Base-by-base conservation (phyloP, 305 asterid species). In the Fraxinus dipetala region DNA sequence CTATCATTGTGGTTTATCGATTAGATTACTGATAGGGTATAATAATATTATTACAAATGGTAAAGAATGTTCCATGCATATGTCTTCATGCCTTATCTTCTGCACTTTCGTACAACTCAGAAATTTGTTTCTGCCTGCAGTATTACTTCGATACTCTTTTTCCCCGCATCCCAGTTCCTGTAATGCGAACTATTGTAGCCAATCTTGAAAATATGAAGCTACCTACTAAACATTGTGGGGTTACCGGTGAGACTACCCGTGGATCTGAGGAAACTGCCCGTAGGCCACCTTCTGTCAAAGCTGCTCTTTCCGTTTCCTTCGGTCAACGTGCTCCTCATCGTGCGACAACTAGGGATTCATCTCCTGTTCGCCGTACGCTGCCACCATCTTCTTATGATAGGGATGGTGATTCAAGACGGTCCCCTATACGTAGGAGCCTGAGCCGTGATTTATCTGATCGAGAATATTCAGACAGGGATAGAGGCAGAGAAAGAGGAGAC, bases 271-370 rank as follows among this genome's bases (percentile, higher is more conserved):
- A 96, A 90, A 91, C 98, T 77, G 95, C 98, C 38, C 89, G 99
- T 69, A 90, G 99, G 79, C 99, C 99, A 34, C 99, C 99, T 81
- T 94, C 99, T 4, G 99, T 96, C 70, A 96, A 96, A 88, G 99
- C 99, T 61, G 83, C 99, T 75, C 98, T 96, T 32, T 96, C 99
- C 5, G 99, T 94, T 81, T 96, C 99, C 31, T 96, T 96, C 79
- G 98, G 99, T 82, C 99, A 93, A 85, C 96, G 99, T 5, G 98
- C 98, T 81, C 99, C 98, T 65, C 98, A 96, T 85, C 99, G 99
- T 79, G 95, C 98, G 80, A 92, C 98, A 35, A 96, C 99, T 36
- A 87, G 99, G 88, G 98, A 91, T 85, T 96, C 98, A 20, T 96
- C 99, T 85, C 98, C 98, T 18, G 95, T 94, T 76, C 94, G 97